Evolutionary conservation across 768 basidiomycete species (phyloP), one percentile per base, ranked within the genome.

Genomic region (Sarcomyxa edulis): DNA sequence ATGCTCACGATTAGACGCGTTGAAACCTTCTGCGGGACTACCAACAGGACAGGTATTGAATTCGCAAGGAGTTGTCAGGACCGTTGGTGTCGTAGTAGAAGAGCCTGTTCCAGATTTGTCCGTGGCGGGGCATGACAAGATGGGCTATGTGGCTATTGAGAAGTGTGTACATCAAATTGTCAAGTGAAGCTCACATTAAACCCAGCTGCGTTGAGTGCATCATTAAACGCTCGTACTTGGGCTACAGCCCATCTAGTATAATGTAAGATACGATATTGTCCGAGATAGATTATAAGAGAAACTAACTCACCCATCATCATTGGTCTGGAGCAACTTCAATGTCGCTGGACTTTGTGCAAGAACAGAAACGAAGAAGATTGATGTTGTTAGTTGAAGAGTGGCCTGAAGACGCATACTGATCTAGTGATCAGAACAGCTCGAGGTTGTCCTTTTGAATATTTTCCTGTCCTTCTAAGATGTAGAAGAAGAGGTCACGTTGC

Each of bases 161-260:
- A 7, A 16, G 14, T 16, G 8, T 7, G 4, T 5, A 22, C n/a
- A 35, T 18, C 10, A 15, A 7, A 35, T 12, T 2, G 20, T 35
- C 20, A 35, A 19, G 19, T 20, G 5, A 5, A 12, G 55, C 57
- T 30, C 31, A 68, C 67, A 29, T 65, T 40, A 42, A 58, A 67
- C 7, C 61, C 65, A 11, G 59, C 64, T 3, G 47, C 50, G 20
- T 48, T 54, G 32, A 71, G 49, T 3, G 64, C 56, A 30, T 54
- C 48, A 45, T 58, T 60, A 33, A 63, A 59, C 1, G 64, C 62
- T 35, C 69, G 62, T n/a, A 72, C 60, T 32, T 64, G 54, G 10
- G 68, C 67, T 6, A 59, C 57, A 0, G 70, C 70, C 69, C 69
- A 72, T n/a, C n/a, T n/a, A n/a, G n/a, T n/a, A n/a, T n/a, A n/a